Percentiles rank a stretch among this genome's conserved stretches.
Conservation (phyloP, 148 eudicot genomes). For the Cornus controversa region DNA sequence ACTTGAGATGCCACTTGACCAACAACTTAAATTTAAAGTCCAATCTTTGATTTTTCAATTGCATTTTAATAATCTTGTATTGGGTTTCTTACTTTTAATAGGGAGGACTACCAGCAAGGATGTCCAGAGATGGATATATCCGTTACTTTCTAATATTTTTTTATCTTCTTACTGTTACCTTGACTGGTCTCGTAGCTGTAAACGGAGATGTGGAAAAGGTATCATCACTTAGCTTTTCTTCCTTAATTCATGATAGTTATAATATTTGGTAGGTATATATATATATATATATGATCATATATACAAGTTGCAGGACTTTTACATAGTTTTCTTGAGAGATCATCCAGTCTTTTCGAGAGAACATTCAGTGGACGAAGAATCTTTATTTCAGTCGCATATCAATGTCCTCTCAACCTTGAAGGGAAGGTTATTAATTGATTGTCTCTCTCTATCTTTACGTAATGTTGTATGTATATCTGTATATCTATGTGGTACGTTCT, state of each 20-base stretch:
- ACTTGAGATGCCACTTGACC: too few species aligned
- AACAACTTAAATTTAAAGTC: too few species aligned
- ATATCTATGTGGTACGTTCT: too few species aligned
- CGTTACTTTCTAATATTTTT: constrained; percentile 1
- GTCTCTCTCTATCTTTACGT: not conserved
- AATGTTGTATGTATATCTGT: constrained; percentile 12
- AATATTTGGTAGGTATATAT: too few species aligned
- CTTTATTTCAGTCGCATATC: constrained; percentile 45
- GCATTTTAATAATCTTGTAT: not conserved
- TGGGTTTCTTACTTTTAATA: constrained; percentile 13
- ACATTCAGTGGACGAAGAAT: constrained; percentile 32
- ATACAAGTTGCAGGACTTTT: constrained; percentile 56
- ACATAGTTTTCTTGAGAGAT: constrained; percentile 74
- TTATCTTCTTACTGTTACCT: constrained; percentile 17
- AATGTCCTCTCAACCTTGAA: constrained; percentile 55
- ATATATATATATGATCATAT: not conserved
- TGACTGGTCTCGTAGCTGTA: constrained; percentile 13
- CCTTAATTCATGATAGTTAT: not conserved
- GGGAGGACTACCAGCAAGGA: not conserved
- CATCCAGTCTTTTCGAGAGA: constrained; percentile 50
- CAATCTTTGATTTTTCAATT: not conserved
- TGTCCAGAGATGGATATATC: constrained; percentile 12
- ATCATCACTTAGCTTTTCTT: not conserved
- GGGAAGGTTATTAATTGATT: constrained; percentile 57
- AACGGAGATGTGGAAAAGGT: constrained; percentile 26